Evolutionary conservation across 2,329 filamentous ascomycete species (phyloP).

Genomic region (Colletotrichum cordylinicola): DNA sequence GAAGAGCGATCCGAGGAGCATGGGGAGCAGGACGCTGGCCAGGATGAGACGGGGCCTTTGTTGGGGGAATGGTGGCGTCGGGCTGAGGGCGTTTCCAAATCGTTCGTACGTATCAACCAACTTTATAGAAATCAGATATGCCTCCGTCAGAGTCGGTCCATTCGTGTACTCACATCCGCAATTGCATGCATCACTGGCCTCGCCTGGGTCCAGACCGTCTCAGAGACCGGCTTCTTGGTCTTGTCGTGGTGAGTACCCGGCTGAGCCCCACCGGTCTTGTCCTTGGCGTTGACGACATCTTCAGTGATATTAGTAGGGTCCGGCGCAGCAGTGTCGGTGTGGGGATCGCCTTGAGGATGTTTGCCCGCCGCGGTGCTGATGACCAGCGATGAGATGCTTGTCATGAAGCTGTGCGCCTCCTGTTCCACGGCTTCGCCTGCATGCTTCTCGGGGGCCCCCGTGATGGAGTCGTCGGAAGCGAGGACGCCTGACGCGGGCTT

Average conservation of each 20-base stretch:
- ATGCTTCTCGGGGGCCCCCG: constrained; percentile 82
- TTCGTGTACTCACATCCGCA: constrained; percentile 39
- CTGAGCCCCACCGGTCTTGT: constrained; percentile 51
- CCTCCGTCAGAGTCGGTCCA: accelerated
- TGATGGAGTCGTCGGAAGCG: constrained; percentile 77
- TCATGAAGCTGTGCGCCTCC: constrained; percentile 82
- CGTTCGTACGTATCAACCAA: constrained; percentile 56
- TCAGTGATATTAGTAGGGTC: constrained; percentile 47
- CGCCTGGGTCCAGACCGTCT: constrained; percentile 79
- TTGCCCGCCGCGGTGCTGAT: constrained; percentile 79
- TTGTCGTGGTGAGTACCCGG: constrained; percentile 67
- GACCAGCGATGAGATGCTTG: constrained; percentile 71
- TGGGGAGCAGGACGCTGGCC: constrained; percentile 55
- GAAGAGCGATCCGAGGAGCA: constrained; percentile 58
- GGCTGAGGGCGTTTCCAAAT: constrained; percentile 63
- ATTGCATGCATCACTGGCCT: constrained; percentile 71
- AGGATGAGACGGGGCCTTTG: constrained; percentile 59
- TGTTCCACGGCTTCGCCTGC: constrained; percentile 85
- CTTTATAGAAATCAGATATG: accelerated
- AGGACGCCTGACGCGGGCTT: constrained; percentile 79
- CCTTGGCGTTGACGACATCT: constrained; percentile 44
- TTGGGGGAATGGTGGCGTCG: constrained; percentile 66
- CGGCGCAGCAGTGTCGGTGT: constrained; percentile 59
- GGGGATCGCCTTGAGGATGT: constrained; percentile 70
- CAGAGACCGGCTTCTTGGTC: constrained; percentile 79